Percentiles rank a stretch among this genome's conserved stretches.
These are phyloP conservation scores for Chaetomium tenue DNA, from an alignment of 495 filamentous ascomycete species.

Conservation along the genomic window DNA sequence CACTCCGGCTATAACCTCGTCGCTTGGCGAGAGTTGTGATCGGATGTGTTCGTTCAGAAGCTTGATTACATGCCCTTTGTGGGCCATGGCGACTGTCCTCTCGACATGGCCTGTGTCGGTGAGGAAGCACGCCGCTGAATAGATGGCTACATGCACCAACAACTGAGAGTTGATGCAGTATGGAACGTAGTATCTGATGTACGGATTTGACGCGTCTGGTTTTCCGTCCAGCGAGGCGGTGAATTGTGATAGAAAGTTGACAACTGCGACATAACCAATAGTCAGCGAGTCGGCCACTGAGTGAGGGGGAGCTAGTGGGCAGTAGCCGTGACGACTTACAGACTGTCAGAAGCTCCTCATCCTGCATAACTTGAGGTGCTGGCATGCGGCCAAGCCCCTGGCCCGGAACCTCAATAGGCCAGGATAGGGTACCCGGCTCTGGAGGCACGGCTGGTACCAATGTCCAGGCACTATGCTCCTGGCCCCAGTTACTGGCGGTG, in stretches of 20 bases:
- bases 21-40: conserved; percentile 33
- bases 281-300: not conserved
- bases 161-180: conserved; percentile 38
- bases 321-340: conserved; percentile 29
- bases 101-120: conserved; percentile 40
- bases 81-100: conserved; percentile 36
- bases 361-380: conserved; percentile 23
- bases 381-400: conserved; percentile 24
- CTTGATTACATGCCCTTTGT: conserved; percentile 38
- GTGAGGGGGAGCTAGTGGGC: not conserved
- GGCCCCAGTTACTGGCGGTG: not conserved
- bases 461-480: conserved; percentile 12
- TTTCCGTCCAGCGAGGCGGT: conserved; percentile 41
- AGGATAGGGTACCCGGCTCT: conserved; percentile 10
- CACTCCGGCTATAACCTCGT: conserved; percentile 40
- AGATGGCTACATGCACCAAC: conserved; percentile 37
- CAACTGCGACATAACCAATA: conserved; percentile 37
- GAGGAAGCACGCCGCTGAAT: conserved; percentile 43
- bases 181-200: conserved; percentile 40
- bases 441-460: conserved; percentile 4
- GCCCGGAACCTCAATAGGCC: conserved; percentile 15
- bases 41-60: conserved; percentile 40
- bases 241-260: conserved; percentile 58
- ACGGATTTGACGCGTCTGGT: conserved; percentile 38
- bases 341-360: conserved; percentile 34